Percentiles rank a stretch among this genome's conserved stretches.
These are phyloP conservation scores for Fusarium circinatum DNA, from an alignment of 2,329 filamentous ascomycete genomes.

Conservation along the genomic window DNA sequence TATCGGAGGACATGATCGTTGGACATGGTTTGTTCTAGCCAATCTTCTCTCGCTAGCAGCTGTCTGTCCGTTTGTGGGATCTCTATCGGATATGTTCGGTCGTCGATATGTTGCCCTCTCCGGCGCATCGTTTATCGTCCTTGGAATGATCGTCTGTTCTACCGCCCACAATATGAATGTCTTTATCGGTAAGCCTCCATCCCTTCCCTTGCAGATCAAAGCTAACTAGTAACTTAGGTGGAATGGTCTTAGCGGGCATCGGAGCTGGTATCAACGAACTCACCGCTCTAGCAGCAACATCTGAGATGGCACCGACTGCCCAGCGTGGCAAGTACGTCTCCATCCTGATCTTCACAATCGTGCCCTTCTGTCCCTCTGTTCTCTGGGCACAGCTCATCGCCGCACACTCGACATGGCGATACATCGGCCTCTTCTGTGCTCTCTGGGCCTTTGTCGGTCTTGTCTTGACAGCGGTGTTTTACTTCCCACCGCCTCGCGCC, in stretches of 20 bases:
- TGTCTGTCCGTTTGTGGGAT: background rate
- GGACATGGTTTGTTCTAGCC: background rate
- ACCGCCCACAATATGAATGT: background rate
- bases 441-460: background rate
- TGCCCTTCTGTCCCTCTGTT: background rate
- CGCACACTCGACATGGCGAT: background rate
- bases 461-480: background rate
- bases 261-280: background rate
- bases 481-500: background rate
- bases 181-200: background rate
- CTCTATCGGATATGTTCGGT: background rate
- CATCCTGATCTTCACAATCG: background rate
- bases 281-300: background rate
- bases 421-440: background rate
- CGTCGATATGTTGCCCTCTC: background rate
- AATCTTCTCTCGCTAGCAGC: background rate
- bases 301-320: background rate
- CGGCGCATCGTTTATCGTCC: background rate
- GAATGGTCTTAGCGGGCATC: background rate
- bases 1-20: background rate
- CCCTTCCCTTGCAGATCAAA: accelerated
- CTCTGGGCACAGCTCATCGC: background rate
- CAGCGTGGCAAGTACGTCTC: background rate
- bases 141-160: background rate
- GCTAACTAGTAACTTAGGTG: background rate